Evolutionary conservation across 192 early-diverging fungal genomes (phyloP), one percentile per base, ranked within the genome.

Genomic region (Backusella westeae): DNA sequence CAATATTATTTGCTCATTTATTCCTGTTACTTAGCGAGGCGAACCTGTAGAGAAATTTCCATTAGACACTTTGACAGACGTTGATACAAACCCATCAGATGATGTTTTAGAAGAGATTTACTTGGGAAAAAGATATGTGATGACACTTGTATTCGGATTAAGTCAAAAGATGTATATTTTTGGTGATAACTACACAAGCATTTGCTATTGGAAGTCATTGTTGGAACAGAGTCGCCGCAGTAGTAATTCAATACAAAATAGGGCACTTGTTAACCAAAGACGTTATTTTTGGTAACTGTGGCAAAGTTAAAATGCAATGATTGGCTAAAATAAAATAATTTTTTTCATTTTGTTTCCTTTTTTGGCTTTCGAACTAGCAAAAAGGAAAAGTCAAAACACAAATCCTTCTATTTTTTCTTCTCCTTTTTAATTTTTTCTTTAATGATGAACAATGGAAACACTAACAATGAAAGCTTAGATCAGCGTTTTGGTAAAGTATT

Each of bases 401-500:
- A 53, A 53, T 29, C 21, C 10, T 29, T 4, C 4, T 63, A 29
- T 63, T 63, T 63, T 63, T 9, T 26, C 29, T 23, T 26, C 23
- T 23, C 26, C 29, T 63, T 26, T 29, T 10, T 29, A 10, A 29
- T 63, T 23, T 26, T 63, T 12, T 29, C 19, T 23, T 63, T 63
- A 63, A 63, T 29, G 56, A 63, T 63, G 56, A 63, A 63, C 56
- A 63, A 63, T 63, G 56, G 23, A 63, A 63, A 63, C 21, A 63
- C 10, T 26, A 63, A 63, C 23, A 72, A 85, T 81, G 89, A 83
- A 74, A 89, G 89, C 88, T 88, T 92, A 86, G 88, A 91, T 87
- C 90, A 91, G 90, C 89, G 85, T 42, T 82, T 92, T 84, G 91
- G 91, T 92, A 90, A 83, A 86, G 17, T 7, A 38, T 32, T 73